These are phyloP conservation scores for Kalmusia sp. DNA, from an alignment of 2,329 filamentous ascomycete species.

Conservation along the genomic window DNA sequence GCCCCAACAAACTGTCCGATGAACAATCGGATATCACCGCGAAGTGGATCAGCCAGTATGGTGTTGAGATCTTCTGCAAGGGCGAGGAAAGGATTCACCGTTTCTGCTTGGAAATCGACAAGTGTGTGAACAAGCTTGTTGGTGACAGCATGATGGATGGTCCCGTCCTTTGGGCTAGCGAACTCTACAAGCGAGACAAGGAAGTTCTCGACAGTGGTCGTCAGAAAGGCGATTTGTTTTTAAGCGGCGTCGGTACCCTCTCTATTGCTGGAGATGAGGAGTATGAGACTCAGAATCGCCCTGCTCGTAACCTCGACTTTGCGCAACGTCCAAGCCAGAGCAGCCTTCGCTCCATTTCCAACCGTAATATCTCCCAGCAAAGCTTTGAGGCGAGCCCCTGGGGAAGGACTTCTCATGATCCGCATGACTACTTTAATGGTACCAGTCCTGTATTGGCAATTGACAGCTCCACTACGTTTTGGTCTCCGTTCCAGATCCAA, in stretches of 20 bases:
- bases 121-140: slow-evolving; percentile 83
- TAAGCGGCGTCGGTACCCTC: slow-evolving; percentile 55
- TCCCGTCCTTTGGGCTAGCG: slow-evolving; percentile 90
- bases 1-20: slow-evolving; percentile 94
- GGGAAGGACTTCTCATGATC: slow-evolving; percentile 70
- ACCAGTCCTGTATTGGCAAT: slow-evolving; percentile 73
- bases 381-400: slow-evolving; percentile 74
- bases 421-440: slow-evolving; percentile 73
- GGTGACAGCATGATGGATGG: slow-evolving; percentile 84
- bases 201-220: slow-evolving; percentile 61
- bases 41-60: slow-evolving; percentile 80
- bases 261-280: slow-evolving; percentile 57
- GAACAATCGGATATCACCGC: slow-evolving; percentile 87
- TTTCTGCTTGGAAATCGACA: slow-evolving; percentile 88
- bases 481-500: slow-evolving; percentile 82
- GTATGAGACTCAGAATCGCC: slow-evolving; percentile 48
- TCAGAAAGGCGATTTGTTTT: slow-evolving; percentile 57
- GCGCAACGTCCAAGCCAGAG: slow-evolving; percentile 60
- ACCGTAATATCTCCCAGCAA: slow-evolving; percentile 71
- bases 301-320: slow-evolving; percentile 52
- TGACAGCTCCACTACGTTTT: slow-evolving; percentile 81
- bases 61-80: slow-evolving; percentile 90
- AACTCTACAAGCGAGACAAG: slow-evolving; percentile 82
- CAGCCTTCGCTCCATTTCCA: slow-evolving; percentile 65
- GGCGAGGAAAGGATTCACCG: slow-evolving; percentile 95